A percentile compares a stretch with the other conserved stretches of the same genome.
phyloP scores from a whole-genome alignment of 305 asterid genomes.

The Rubia peregrina region DNA sequence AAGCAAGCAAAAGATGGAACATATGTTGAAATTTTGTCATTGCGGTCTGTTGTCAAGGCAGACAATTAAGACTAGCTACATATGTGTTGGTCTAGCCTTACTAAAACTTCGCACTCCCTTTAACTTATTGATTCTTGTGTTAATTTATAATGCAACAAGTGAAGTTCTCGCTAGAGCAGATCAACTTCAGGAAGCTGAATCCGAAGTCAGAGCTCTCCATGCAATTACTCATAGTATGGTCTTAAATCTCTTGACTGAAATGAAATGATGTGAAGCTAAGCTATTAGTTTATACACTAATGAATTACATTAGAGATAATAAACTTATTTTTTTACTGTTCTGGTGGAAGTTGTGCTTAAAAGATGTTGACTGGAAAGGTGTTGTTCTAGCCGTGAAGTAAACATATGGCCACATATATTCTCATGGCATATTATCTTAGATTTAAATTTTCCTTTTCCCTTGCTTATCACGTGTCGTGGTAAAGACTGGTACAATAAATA shows the following conservation, averaged over 20 bases:
- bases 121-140: constrained; percentile 23
- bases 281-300: background rate
- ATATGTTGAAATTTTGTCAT: constrained; percentile 51
- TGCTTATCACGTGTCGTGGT: background rate
- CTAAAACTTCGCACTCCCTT: constrained; percentile 21
- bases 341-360: constrained; percentile 98
- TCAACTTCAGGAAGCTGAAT: constrained; percentile 57
- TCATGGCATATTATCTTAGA: background rate
- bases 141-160: constrained; percentile 58
- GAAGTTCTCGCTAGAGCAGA: constrained; percentile 53
- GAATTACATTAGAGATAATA: background rate
- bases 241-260: constrained; percentile 68
- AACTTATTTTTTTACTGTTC: constrained; percentile 21
- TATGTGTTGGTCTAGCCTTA: background rate
- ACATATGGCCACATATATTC: constrained; percentile 16
- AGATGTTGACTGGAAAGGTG: constrained; percentile 99
- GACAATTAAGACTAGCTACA: constrained; percentile 16
- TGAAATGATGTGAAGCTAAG: constrained; percentile 65
- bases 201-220: constrained; percentile 79
- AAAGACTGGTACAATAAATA: background rate
- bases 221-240: constrained; percentile 97
- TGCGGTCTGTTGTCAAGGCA: constrained; percentile 68
- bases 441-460: background rate
- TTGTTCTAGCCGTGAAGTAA: constrained; percentile 79
- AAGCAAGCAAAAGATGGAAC: constrained; percentile 61